Evolutionary conservation across 2,329 filamentous ascomycete species (phyloP).

Genomic region (Penicillium sp.): DNA sequence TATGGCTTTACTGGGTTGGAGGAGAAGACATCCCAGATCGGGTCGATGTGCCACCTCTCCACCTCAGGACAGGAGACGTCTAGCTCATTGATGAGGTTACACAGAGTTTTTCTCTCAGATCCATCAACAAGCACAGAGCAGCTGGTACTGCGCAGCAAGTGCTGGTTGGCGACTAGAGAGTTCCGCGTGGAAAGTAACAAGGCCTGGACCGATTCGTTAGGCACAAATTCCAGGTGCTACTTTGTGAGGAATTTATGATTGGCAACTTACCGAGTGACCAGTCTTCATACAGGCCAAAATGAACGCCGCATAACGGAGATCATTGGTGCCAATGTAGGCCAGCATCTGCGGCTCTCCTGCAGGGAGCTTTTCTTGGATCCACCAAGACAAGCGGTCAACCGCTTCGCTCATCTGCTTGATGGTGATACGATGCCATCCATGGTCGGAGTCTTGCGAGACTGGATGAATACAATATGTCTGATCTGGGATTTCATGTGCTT

Average conservation of each 20-base stretch:
- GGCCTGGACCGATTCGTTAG: conserved; percentile 1
- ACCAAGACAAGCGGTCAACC: conserved; percentile 23
- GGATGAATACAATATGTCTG: neutral
- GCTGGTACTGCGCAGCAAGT: conserved; percentile 16
- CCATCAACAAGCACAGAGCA: conserved; percentile 29
- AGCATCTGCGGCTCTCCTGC: conserved; percentile 16
- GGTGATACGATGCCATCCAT: conserved; percentile 17
- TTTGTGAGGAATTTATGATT: neutral
- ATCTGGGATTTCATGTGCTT: neutral
- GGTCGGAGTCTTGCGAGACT: neutral
- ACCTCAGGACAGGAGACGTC: neutral
- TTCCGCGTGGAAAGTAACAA: conserved; percentile 24
- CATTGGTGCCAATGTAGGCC: conserved; percentile 24
- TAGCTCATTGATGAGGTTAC: conserved; percentile 15
- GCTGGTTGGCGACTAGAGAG: conserved; percentile 18
- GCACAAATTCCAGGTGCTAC: neutral
- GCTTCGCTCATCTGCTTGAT: conserved; percentile 23
- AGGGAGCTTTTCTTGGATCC: conserved; percentile 28
- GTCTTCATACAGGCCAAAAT: conserved; percentile 24
- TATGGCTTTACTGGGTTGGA: neutral
- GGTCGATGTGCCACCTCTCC: neutral
- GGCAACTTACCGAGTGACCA: conserved; percentile 19
- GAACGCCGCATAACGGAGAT: conserved; percentile 23
- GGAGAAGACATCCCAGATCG: neutral
- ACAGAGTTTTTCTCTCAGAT: conserved; percentile 24